Base-by-base conservation (phyloP, 2,329 filamentous ascomycete species). In the Boeremia lycopersici region DNA sequence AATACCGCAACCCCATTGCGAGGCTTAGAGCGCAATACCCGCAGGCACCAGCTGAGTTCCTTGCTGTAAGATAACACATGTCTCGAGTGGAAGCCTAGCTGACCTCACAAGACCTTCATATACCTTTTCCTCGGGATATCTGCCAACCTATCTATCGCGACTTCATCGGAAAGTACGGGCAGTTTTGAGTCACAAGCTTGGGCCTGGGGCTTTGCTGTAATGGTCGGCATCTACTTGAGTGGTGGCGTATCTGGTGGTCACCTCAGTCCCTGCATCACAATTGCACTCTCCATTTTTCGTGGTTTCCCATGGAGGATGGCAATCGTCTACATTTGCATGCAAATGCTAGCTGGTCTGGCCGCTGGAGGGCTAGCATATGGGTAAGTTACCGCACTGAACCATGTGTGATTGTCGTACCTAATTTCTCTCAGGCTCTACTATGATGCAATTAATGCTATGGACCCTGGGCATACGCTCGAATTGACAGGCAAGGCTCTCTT, bases 381-480 rank as follows among this genome's bases (percentile, higher is more conserved):
- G 77, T 81, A 57, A 28, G 65, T 56, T 0, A 80, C 78, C 54
- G 76, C 17, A 2, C 74, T 2, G 50, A 81, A 19, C 81, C 76
- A n/a, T 11, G 63, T 63, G 73, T 15, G 75, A 7, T 70, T 17
- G 31, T 72, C 15, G 74, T 75, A 33, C 62, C 5, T 64, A 25
- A 65, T 26, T 4, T n/a, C 11, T n/a, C 7, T 15, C 17, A 62
- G 59, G 5, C 23, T 67, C 8, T 73, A 71, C 34, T 61, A 61
- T 30, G 84, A 84, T 6, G 86, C 85, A 25, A 88, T 90, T 60
- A 80, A 87, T 55, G 65, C 76, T 12, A 64, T 87, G 87, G 74
- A 88, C 83, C 48, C 81, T 12, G 48, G 51, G 4, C 58, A 69
- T 9, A 70, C 70, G 1, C 64, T 66, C 7, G 60, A 64, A 26